phyloP scores from a whole-genome alignment of 1,284 basidiomycete species.

The Singerocomus inundabilis region DNA sequence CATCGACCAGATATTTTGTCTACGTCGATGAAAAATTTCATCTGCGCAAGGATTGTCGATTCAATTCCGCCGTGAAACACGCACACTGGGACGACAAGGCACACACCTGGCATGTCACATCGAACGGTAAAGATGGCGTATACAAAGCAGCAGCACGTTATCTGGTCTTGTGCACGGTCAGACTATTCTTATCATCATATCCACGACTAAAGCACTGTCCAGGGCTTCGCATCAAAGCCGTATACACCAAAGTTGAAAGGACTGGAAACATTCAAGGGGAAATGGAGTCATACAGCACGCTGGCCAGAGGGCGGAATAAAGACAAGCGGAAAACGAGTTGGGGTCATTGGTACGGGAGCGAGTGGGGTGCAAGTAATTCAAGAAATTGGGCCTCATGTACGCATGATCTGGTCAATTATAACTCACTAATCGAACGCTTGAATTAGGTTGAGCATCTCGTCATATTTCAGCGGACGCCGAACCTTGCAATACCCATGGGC shows the following conservation, averaged over 20 bases:
- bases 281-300: conserved; percentile 11
- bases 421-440: not conserved
- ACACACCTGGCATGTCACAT: conserved; percentile 15
- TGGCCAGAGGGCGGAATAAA: conserved; percentile 20
- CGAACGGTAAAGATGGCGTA: conserved; percentile 11
- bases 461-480: conserved; percentile 22
- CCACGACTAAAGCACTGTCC: not conserved
- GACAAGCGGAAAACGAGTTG: conserved; percentile 16
- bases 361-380: conserved; percentile 19
- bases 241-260: conserved; percentile 16
- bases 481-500: conserved; percentile 12
- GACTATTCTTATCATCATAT: not conserved
- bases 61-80: conserved; percentile 10
- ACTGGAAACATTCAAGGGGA: conserved; percentile 12
- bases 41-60: conserved; percentile 19
- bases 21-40: conserved; percentile 12
- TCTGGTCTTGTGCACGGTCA: conserved; percentile 19
- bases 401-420: not conserved
- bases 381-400: conserved; percentile 16
- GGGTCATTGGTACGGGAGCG: conserved; percentile 20
- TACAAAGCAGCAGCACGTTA: conserved; percentile 13
- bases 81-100: conserved; percentile 16
- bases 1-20: conserved; percentile 13
- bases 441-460: conserved; percentile 13
- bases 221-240: conserved; percentile 16